A percentile compares a stretch with the other conserved stretches of the same genome.
These are phyloP conservation scores for Aleurites moluccanus DNA, from an alignment of 441 rosid species.

Conservation along the genomic window DNA sequence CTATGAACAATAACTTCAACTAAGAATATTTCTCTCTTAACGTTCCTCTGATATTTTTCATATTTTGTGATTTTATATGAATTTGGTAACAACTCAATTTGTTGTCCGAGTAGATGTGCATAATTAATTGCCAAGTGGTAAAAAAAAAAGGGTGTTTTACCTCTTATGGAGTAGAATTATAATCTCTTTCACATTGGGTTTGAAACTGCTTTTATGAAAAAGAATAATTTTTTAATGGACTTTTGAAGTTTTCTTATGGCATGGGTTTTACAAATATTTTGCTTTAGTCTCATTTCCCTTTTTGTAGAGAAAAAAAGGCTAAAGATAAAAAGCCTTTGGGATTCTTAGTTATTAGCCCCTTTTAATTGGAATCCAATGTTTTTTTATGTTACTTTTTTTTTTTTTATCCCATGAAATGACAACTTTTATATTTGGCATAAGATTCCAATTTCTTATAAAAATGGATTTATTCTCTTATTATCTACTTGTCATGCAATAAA, in stretches of 20 bases:
- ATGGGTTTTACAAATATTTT: constrained; percentile 4
- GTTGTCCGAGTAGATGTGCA: too few species aligned
- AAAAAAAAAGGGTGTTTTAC: too few species aligned
- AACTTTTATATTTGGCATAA: constrained; percentile 5
- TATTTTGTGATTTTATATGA: too few species aligned
- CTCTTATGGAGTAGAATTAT: too few species aligned
- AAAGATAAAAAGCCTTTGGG: constrained; percentile 14
- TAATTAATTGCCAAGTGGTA: too few species aligned
- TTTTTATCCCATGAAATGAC: neutral
- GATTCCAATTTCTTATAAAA: constrained; percentile 13
- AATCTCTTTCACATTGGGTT: too few species aligned
- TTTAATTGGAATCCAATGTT: constrained; percentile 32
- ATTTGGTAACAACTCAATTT: too few species aligned
- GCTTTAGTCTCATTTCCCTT: constrained; percentile 5
- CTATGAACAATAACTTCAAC: too few species aligned
- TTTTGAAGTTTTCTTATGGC: neutral
- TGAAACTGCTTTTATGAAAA: too few species aligned
- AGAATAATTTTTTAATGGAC: neutral
- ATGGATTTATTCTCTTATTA: constrained; percentile 19
- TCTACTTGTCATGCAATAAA: neutral
- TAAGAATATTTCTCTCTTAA: too few species aligned
- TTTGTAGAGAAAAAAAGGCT: neutral
- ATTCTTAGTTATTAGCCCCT: constrained; percentile 2
- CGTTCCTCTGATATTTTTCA: too few species aligned
- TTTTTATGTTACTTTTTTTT: neutral